Evolutionary conservation across 441 rosid genomes (phyloP).

Genomic region (Brassica balearica): DNA sequence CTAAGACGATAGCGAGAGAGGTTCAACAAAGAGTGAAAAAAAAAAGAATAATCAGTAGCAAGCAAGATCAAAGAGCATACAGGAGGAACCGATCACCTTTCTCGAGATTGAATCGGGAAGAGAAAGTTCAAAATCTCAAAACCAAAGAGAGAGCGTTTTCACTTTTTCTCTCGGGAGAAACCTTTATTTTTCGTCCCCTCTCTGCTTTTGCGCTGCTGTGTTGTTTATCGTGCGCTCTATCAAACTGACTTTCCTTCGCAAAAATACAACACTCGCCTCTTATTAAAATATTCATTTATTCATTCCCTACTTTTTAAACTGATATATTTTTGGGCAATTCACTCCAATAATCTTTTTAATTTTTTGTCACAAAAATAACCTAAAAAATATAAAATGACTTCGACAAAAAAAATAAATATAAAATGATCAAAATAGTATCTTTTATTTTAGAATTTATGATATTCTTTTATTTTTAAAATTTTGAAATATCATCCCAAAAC

Average conservation of each 20-base stretch:
- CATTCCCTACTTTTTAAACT: not conserved
- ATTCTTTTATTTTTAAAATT: too few relatives aligned
- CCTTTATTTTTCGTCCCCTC: not conserved
- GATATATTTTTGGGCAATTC: too few relatives aligned
- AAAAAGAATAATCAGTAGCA: conserved; percentile 20
- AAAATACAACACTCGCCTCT: conserved; percentile 26
- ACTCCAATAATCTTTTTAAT: too few relatives aligned
- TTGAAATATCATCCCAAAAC: too few relatives aligned
- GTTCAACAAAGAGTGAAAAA: not conserved
- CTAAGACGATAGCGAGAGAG: not conserved
- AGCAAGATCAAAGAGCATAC: conserved; percentile 24
- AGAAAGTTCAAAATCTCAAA: conserved; percentile 16
- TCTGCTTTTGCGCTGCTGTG: conserved; percentile 41
- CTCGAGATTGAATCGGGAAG: conserved; percentile 26
- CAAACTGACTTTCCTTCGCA: conserved; percentile 32
- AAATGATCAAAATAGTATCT: too few relatives aligned
- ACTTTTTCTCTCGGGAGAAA: conserved; percentile 23
- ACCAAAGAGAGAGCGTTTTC: not conserved
- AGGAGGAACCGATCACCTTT: conserved; percentile 10
- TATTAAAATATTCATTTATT: not conserved
- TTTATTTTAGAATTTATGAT: too few relatives aligned
- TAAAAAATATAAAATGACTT: too few relatives aligned
- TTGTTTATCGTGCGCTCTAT: conserved; percentile 42
- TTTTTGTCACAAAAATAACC: too few relatives aligned
- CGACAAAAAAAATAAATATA: too few relatives aligned